These are phyloP conservation scores for Ceratocystis smalleyi DNA, from an alignment of 2,329 filamentous ascomycete genomes.

Conservation along the genomic window DNA sequence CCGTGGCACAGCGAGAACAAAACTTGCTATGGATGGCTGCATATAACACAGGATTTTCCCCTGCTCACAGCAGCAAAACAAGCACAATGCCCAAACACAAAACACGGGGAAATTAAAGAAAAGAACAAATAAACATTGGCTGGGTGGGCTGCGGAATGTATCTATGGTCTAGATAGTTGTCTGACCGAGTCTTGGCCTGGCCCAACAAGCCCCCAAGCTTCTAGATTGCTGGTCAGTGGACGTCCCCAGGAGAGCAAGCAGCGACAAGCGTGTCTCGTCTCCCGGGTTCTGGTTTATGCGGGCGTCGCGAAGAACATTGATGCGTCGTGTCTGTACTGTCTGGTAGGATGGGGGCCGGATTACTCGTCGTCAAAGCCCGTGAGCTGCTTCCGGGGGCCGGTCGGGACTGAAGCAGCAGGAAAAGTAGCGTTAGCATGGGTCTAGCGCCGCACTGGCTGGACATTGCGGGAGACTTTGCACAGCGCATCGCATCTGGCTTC, in stretches of 20 bases:
- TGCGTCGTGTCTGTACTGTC: neutral
- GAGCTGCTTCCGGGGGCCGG: conserved; percentile 42
- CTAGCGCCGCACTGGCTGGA: neutral
- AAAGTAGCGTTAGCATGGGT: conserved; percentile 18
- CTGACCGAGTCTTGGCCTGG: neutral
- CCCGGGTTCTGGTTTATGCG: neutral
- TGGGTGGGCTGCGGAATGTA: neutral
- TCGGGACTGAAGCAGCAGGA: conserved; percentile 32
- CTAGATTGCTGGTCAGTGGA: neutral
- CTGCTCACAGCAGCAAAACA: neutral
- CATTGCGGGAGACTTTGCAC: no score
- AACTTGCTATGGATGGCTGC: neutral
- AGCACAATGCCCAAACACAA: neutral
- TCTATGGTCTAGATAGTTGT: neutral
- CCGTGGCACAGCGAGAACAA: neutral
- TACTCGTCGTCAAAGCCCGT: conserved; percentile 45
- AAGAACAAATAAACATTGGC: neutral
- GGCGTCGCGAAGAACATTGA: neutral
- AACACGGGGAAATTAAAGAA: neutral
- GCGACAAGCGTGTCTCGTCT: neutral
- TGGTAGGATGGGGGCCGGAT: conserved; percentile 8
- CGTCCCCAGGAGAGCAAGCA: neutral
- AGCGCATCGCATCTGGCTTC: no score
- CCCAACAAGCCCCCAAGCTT: neutral
- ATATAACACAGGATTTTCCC: neutral